Percentiles rank a stretch among this genome's conserved stretches.
phyloP scores from a whole-genome alignment of 805 yeast genomes.

The Kuraishia ogatae region DNA sequence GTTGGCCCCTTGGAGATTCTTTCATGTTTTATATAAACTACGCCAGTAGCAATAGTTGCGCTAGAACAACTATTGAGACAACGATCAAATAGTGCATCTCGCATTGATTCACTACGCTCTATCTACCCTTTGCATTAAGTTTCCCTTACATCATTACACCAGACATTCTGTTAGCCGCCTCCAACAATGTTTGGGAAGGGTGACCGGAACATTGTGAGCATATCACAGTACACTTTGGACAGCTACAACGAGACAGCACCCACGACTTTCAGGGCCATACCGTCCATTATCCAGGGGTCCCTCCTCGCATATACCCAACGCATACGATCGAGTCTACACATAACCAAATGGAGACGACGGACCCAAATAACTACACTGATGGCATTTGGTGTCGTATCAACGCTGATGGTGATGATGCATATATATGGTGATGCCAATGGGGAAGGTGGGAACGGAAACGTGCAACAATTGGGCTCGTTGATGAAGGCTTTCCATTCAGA shows the following conservation, averaged over 20 bases:
- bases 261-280: not conserved
- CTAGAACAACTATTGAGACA: too few relatives aligned
- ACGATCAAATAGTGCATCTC: too few relatives aligned
- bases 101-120: too few relatives aligned
- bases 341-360: not conserved
- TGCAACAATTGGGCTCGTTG: not conserved
- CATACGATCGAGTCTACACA: not conserved
- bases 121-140: too few relatives aligned
- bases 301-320: not conserved
- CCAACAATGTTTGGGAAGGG: too few relatives aligned
- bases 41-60: too few relatives aligned
- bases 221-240: constrained; percentile 16
- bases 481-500: not conserved
- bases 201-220: not conserved
- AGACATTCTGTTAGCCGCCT: too few relatives aligned
- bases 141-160: too few relatives aligned
- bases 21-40: too few relatives aligned
- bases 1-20: too few relatives aligned
- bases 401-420: not conserved
- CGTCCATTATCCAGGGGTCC: not conserved
- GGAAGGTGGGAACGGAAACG: not conserved
- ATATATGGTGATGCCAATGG: not conserved
- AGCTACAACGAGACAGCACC: not conserved
- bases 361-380: not conserved
- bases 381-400: not conserved